Conservation (phyloP, 441 rosid species). For the Gossypium trilobum region DNA sequence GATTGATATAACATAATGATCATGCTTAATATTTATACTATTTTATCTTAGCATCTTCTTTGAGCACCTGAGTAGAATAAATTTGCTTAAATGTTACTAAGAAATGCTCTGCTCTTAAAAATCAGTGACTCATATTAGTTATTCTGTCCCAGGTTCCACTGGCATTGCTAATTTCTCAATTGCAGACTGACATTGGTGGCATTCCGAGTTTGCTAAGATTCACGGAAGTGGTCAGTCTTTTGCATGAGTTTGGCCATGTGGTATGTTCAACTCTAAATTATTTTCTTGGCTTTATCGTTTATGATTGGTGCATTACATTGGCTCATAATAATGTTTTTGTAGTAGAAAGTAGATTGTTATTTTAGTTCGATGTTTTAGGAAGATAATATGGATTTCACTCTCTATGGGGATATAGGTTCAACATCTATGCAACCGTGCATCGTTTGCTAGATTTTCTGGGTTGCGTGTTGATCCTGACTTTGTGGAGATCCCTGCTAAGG, state of each 20-base stretch:
- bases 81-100: slow-evolving; percentile 8
- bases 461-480: slow-evolving; percentile 80
- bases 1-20: slow-evolving; percentile 8
- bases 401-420: slow-evolving; percentile 53
- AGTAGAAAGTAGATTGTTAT: background rate
- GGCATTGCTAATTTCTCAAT: slow-evolving; percentile 63
- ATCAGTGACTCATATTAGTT: slow-evolving; percentile 10
- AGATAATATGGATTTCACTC: slow-evolving; percentile 11
- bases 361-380: slow-evolving; percentile 4
- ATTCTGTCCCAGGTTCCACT: slow-evolving; percentile 52
- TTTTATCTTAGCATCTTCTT: background rate
- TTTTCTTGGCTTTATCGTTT: slow-evolving; percentile 14
- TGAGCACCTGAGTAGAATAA: background rate
- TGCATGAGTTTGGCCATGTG: slow-evolving; percentile 96
- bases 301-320: background rate
- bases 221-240: slow-evolving; percentile 80
- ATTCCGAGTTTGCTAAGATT: slow-evolving; percentile 56
- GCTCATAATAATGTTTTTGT: background rate
- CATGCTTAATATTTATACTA: background rate
- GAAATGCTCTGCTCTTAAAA: slow-evolving; percentile 8
- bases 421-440: slow-evolving; percentile 79
- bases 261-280: slow-evolving; percentile 34
- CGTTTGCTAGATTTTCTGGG: slow-evolving; percentile 82
- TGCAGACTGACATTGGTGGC: slow-evolving; percentile 42
- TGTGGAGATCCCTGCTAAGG: slow-evolving; percentile 77